These are phyloP conservation scores for Areca catechu DNA, from an alignment of 176 grass and related monocot genomes.

Conservation along the genomic window DNA sequence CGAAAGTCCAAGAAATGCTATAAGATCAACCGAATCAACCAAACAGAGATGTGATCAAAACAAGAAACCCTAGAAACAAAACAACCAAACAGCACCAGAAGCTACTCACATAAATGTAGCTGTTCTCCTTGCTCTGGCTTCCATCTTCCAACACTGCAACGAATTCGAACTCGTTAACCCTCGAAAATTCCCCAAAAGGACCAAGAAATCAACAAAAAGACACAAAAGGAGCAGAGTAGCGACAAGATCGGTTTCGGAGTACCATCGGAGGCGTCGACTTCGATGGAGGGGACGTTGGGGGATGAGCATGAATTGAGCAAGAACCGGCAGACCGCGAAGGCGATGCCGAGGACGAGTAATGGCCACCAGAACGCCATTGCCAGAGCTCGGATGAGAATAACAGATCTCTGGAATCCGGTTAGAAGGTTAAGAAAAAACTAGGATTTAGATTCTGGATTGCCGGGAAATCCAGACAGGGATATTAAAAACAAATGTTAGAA, in stretches of 20 bases:
- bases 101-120: constrained; percentile 70
- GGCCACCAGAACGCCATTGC: constrained; percentile 94
- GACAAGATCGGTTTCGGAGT: neutral
- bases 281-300: constrained; percentile 88
- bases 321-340: constrained; percentile 75
- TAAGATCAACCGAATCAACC: neutral
- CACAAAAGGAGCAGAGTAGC: neutral
- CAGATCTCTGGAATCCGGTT: no score
- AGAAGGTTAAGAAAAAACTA: no score
- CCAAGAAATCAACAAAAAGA: neutral
- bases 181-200: constrained; percentile 2
- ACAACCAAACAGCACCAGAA: neutral
- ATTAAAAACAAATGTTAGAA: no score
- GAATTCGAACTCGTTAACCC: constrained; percentile 24
- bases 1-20: no score
- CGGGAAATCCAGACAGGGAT: no score
- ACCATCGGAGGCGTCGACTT: constrained; percentile 87
- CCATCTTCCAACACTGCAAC: constrained; percentile 58
- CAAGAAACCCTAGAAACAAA: neutral
- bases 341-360: constrained; percentile 64
- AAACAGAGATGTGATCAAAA: neutral
- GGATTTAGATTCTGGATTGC: no score
- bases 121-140: constrained; percentile 67
- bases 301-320: constrained; percentile 84
- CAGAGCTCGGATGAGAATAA: neutral